Evolutionary conservation across 139 green algal genomes (phyloP), one percentile per base, ranked within the genome.

Genomic region (Ulvella scutata): DNA sequence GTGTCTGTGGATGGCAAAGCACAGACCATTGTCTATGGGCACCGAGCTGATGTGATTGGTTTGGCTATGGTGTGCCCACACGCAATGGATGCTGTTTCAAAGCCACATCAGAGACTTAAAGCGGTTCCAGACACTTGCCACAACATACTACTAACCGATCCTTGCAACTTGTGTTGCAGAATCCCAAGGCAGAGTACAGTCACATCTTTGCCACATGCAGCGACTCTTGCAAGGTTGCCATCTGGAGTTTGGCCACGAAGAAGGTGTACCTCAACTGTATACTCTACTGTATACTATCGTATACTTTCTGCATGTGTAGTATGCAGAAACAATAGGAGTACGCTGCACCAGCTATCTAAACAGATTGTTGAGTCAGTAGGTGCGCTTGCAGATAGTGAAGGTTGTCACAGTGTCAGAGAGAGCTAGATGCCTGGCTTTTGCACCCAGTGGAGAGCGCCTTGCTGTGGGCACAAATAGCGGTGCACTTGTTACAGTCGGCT

Each of bases 161-260:
- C 34, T 74, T 9, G 29, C 29, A 36, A 20, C 62, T 36, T 7
- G 26, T n/a, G 7, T 10, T 4, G 28, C n/a, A n/a, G n/a, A 37
- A 44, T 28, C 28, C 34, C 4, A 87, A 92, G 77, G 80, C 87
- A 4, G 43, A 77, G 35, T 85, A 83, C 62, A 80, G 82, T 4
- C 84, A 90, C 67, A 76, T 90, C 34, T 92, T 87, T 76, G 87
- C 84, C 37, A 87, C 81, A 9, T 73, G 77, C 7, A 79, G 79
- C 40, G 82, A 87, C 38, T 77, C 43, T 33, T 77, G 83, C 72
- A 85, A 76, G 34, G 73, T 89, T 2, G 72, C 81, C 2, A 76
- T 89, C 28, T 86, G 78, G 82, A 87, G 79, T 61, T 60, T 80
- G 4, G 78, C 43, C 3, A 83, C 79, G 20, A 74, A 86, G 2